Base-by-base conservation (phyloP, 768 basidiomycete species). In the Leccinum arenicola region DNA sequence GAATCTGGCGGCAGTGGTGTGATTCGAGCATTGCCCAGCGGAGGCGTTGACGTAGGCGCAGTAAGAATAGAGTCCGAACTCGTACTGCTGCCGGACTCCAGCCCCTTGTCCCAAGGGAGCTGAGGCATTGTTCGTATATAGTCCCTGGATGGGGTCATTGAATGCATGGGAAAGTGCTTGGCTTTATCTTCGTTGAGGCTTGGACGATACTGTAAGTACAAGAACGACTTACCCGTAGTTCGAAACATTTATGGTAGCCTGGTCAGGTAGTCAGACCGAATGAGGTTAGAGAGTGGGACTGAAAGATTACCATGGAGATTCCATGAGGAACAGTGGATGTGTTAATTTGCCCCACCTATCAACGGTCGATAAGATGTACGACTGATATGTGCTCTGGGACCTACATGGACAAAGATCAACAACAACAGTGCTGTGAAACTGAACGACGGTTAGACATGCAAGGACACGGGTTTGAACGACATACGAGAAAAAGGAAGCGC, bases 401-500 rank as follows among this genome's bases (percentile, higher is more conserved):
- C 65, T 72, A 89, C 91, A 79, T 93, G 89, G 66, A 85, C 83
- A 75, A 93, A 91, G 62, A 93, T 89, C 71, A 92, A 80, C 63
- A 93, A 77, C 36, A 76, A 79, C 60, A 79, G 81, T 61, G 76
- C 75, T 52, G 62, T 71, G 64, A 71, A 60, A 33, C 66, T 66
- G 54, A 29, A 19, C 48, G 53, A 50, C 51, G 31, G 51, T 68
- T 48, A 63, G 61, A 63, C 48, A 64, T 33, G 62, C 55, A 48
- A 49, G 29, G 54, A 56, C 19, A 49, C 60, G 25, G 4, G 27
- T 6, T 49, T 35, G 36, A 58, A 58, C 50, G 50, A 77, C 87
- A 58, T 70, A 89, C 91, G 90, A 86, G 55, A 93, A 77, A 58
- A 91, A 65, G 52, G 90, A 83, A 53, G 86, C 89, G 63, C 84